Percentiles rank a stretch among this genome's conserved stretches.
phyloP scores from a whole-genome alignment of 2,329 filamentous ascomycete species.

The Phoma sp. region DNA sequence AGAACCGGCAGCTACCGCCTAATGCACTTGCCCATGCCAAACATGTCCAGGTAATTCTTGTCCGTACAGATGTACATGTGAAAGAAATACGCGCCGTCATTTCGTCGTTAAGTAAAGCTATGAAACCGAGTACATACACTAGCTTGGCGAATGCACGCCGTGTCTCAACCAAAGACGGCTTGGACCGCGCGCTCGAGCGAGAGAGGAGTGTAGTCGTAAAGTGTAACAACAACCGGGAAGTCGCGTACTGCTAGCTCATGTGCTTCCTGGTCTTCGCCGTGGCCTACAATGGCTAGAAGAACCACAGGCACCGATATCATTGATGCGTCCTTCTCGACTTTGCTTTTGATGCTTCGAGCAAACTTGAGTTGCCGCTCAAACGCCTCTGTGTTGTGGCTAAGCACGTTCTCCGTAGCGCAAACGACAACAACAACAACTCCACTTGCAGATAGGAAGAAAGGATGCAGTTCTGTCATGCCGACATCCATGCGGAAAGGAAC shows the following conservation, averaged over 20 bases:
- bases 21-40: constrained; percentile 6
- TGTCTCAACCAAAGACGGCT: constrained; percentile 31
- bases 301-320: constrained; percentile 32
- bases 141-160: too few relatives aligned
- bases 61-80: neutral
- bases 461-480: constrained; percentile 69
- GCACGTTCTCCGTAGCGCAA: constrained; percentile 40
- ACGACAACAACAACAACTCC: constrained; percentile 65
- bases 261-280: constrained; percentile 15
- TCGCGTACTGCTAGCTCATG: constrained; percentile 33
- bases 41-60: neutral
- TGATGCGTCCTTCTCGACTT: constrained; percentile 20
- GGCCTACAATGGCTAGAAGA: constrained; percentile 33
- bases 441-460: constrained; percentile 66
- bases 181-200: constrained; percentile 34
- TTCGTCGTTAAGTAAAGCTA: neutral
- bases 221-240: constrained; percentile 36
- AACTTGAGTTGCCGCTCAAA: constrained; percentile 43
- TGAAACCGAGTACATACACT: neutral
- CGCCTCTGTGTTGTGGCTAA: constrained; percentile 26
- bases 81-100: neutral
- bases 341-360: constrained; percentile 28
- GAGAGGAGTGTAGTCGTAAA: constrained; percentile 37
- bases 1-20: constrained; percentile 11
- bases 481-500: constrained; percentile 70